phyloP scores from a whole-genome alignment of 2,329 filamentous ascomycete genomes.

The Xylariaceae sp. region DNA sequence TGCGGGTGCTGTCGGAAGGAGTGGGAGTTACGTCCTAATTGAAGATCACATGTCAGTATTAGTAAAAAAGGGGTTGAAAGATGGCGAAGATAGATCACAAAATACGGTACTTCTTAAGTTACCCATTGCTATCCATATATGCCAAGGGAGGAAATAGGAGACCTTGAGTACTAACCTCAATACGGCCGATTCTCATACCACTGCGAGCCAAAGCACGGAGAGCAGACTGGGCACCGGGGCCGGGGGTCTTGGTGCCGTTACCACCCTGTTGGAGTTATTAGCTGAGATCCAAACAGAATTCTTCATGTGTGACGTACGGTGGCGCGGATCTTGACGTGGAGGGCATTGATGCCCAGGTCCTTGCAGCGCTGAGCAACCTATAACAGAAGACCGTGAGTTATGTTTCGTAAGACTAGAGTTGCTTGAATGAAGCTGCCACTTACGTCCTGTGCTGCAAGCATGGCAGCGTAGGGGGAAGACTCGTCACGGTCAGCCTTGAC shows the following conservation, averaged over 20 bases:
- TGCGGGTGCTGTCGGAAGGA: conserved; percentile 97
- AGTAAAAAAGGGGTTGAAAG: too few relatives aligned
- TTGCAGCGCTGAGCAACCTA: conserved; percentile 67
- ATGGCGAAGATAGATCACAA: too few relatives aligned
- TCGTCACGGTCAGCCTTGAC: conserved; percentile 99
- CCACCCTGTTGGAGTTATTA: conserved; percentile 39
- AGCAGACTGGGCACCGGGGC: conserved; percentile 97
- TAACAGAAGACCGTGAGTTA: background rate
- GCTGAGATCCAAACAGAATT: background rate
- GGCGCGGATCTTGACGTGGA: conserved; percentile 99
- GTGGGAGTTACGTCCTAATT: conserved; percentile 87
- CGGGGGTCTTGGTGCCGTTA: conserved; percentile 99
- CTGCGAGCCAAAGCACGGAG: conserved; percentile 98
- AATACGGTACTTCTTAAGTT: too few relatives aligned
- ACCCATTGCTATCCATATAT: background rate
- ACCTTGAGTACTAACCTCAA: conserved; percentile 51
- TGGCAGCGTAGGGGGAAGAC: conserved; percentile 98
- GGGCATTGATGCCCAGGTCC: conserved; percentile 74
- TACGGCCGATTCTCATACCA: conserved; percentile 99
- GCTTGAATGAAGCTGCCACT: background rate
- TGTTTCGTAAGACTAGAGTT: background rate
- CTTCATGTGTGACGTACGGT: conserved; percentile 70
- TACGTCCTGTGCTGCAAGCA: conserved; percentile 99
- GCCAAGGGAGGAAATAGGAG: background rate
- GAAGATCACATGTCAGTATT: background rate